Percentiles rank a stretch among this genome's conserved stretches.
Evolutionary conservation across 129 eudicot species (phyloP).

Genomic region (Mikania micrantha): DNA sequence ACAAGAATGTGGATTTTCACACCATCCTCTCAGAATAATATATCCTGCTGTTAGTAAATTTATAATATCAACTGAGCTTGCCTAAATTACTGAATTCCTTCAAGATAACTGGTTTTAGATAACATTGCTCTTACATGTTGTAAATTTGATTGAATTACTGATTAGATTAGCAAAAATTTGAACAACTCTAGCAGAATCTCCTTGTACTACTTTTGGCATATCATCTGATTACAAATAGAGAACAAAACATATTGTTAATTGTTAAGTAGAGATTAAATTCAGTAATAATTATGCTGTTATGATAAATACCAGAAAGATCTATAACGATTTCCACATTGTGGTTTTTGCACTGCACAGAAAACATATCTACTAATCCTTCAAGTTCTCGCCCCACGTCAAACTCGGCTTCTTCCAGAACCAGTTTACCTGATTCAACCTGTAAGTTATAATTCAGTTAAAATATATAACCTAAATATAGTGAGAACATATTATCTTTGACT

Average conservation of each 20-base stretch:
- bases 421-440: conserved; percentile 98
- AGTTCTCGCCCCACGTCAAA: conserved; percentile 70
- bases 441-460: not conserved
- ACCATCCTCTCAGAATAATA: conserved; percentile 54
- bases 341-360: conserved; percentile 91
- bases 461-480: not conserved
- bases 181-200: conserved; percentile 94
- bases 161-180: conserved; percentile 86
- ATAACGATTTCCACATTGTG: conserved; percentile 82
- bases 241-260: conserved; percentile 7
- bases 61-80: not conserved
- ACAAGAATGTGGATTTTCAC: conserved; percentile 42
- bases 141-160: conserved; percentile 37
- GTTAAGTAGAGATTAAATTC: not conserved
- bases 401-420: conserved; percentile 37
- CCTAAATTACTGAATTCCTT: not conserved
- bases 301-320: conserved; percentile 74
- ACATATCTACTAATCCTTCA: conserved; percentile 94
- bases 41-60: conserved; percentile 53
- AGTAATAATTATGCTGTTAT: not conserved
- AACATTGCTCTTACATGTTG: conserved; percentile 47
- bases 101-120: not conserved
- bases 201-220: conserved; percentile 73
- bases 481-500: not conserved
- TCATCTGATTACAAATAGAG: conserved; percentile 53